Conservation (phyloP, 208 protist species). For the Herpetomonas tarakana region DNA sequence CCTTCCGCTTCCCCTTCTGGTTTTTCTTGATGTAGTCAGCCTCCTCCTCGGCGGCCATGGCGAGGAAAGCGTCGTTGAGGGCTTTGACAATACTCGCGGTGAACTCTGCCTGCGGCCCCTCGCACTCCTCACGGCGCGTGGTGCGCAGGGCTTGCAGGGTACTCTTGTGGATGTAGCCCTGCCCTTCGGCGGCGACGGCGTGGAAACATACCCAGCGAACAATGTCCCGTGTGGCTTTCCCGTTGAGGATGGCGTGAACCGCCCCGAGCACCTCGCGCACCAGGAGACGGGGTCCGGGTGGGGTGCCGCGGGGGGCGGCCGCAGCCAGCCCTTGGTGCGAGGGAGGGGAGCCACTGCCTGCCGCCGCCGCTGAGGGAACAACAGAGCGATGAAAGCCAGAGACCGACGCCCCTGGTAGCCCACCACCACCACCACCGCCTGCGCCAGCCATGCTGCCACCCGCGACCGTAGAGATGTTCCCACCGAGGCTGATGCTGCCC, state of each 20-base stretch:
- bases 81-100: constrained; percentile 68
- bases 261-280: constrained; percentile 56
- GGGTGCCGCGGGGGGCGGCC: neutral
- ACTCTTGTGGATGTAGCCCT: constrained; percentile 78
- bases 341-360: neutral
- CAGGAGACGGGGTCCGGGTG: constrained; percentile 9
- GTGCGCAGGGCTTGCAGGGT: constrained; percentile 32
- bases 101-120: constrained; percentile 16
- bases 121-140: constrained; percentile 27
- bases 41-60: constrained; percentile 62
- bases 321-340: no score
- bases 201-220: constrained; percentile 71
- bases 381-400: neutral
- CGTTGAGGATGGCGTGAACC: constrained; percentile 63
- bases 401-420: neutral
- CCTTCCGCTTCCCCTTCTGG: constrained; percentile 31
- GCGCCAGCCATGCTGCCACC: neutral
- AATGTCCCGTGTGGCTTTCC: constrained; percentile 31
- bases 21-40: constrained; percentile 45
- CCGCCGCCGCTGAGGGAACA: neutral
- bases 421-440: no score
- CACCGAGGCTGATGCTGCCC: neutral
- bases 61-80: constrained; percentile 52
- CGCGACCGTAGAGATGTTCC: neutral
- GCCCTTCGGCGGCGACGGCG: constrained; percentile 38